Conservation (phyloP, 768 basidiomycete species). For the Russula vinacea region DNA sequence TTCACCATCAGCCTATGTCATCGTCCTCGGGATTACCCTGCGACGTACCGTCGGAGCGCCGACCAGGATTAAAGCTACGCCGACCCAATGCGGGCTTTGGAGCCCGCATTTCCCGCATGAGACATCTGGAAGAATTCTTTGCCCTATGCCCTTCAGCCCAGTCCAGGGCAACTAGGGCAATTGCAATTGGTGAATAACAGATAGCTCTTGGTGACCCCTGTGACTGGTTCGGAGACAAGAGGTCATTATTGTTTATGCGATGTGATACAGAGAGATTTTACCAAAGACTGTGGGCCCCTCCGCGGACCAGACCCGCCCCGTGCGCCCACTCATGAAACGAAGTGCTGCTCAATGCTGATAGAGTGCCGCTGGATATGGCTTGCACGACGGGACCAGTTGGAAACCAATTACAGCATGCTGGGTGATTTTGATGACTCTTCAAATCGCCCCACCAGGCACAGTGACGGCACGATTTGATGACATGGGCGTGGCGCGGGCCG, state of each 20-base stretch:
- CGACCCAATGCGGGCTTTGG: not conserved
- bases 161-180: not conserved
- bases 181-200: conserved; percentile 5
- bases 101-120: not conserved
- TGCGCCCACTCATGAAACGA: not conserved
- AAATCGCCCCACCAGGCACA: not conserved
- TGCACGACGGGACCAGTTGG: not conserved
- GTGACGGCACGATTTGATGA: not conserved
- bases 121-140: conserved; percentile 6
- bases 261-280: not conserved
- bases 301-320: not conserved
- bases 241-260: not conserved
- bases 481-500: not conserved
- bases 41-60: not conserved
- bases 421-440: not conserved
- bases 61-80: not conserved
- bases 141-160: not conserved
- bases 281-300: not conserved
- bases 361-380: not conserved
- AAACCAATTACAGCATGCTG: not conserved
- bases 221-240: not conserved
- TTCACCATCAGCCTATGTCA: not conserved
- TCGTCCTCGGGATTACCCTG: not conserved
- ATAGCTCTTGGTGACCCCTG: not conserved
- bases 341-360: not conserved